Evolutionary conservation across 2,329 filamentous ascomycete genomes (phyloP).

Genomic region (Xylariales sp.): DNA sequence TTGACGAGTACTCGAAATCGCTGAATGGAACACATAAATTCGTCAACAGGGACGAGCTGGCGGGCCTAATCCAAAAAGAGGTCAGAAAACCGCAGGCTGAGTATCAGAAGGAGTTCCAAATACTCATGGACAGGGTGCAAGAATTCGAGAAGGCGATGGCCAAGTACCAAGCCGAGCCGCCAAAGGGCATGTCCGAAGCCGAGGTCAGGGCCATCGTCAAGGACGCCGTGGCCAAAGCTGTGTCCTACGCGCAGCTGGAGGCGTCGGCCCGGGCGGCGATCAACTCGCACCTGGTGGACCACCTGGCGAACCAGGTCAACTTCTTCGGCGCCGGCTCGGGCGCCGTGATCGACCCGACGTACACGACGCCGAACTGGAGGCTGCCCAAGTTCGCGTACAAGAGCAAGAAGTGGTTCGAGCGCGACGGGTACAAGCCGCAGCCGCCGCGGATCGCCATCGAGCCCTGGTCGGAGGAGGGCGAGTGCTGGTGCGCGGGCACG

Average conservation of each 20-base stretch:
- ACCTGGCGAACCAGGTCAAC: conserved; percentile 60
- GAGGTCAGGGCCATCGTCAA: conserved; percentile 39
- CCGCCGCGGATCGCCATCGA: conserved; percentile 54
- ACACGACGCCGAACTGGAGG: conserved; percentile 57
- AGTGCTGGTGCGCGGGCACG: conserved; percentile 77
- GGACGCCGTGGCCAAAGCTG: conserved; percentile 34
- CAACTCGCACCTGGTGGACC: conserved; percentile 34
- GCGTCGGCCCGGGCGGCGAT: conserved; percentile 43
- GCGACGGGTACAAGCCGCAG: conserved; percentile 16
- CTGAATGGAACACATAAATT: too few species aligned
- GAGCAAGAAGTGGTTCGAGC: conserved; percentile 21
- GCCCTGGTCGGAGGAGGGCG: conserved; percentile 72
- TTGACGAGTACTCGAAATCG: conserved; percentile 13
- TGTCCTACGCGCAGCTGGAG: conserved; percentile 41
- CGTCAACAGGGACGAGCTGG: conserved; percentile 27
- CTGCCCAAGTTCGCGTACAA: conserved; percentile 19
- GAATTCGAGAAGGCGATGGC: conserved; percentile 36
- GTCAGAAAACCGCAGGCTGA: background rate
- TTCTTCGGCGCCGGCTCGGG: conserved; percentile 66
- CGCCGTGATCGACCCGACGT: conserved; percentile 54
- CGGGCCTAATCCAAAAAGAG: conserved; percentile 4
- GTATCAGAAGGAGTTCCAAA: conserved; percentile 6
- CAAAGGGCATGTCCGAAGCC: conserved; percentile 28
- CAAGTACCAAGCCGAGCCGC: conserved; percentile 25
- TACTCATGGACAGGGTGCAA: conserved; percentile 31